These are phyloP conservation scores for Mucor indicus DNA, from an alignment of 371 early-diverging fungal species.

Conservation along the genomic window DNA sequence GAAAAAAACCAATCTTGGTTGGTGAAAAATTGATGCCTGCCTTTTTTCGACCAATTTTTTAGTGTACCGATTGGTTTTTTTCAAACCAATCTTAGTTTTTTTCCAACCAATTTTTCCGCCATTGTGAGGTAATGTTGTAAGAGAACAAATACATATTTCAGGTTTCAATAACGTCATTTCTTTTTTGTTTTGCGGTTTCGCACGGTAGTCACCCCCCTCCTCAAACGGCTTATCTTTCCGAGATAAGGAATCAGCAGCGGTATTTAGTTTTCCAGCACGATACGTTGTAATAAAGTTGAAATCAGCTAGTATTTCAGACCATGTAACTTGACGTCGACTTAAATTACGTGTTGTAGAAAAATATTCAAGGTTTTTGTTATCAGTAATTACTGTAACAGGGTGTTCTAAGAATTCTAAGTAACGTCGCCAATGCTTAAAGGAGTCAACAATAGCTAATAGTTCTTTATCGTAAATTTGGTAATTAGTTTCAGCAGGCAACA, in stretches of 20 bases:
- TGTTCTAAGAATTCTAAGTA: constrained; percentile 31
- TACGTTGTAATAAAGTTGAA: constrained; percentile 34
- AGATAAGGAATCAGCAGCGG: constrained; percentile 47
- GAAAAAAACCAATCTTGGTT: no score
- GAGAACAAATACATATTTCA: neutral
- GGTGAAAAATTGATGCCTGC: no score
- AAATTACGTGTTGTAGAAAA: constrained; percentile 26
- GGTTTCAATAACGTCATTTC: neutral
- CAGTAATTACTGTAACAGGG: constrained; percentile 34
- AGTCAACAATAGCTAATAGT: constrained; percentile 38
- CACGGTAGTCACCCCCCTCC: neutral
- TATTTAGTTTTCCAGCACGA: constrained; percentile 34
- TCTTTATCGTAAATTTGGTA: constrained; percentile 54
- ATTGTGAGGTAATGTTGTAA: neutral
- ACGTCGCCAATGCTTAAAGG: constrained; percentile 41
- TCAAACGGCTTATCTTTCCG: constrained; percentile 9
- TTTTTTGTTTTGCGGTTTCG: no score
- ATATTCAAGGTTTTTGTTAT: constrained; percentile 48
- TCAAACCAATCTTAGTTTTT: no score
- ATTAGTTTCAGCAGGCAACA: constrained; percentile 30
- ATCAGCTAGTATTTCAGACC: constrained; percentile 28
- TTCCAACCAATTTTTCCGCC: no score
- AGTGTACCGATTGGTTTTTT: no score
- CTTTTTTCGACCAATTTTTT: no score
- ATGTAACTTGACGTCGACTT: constrained; percentile 36